Evolutionary conservation across 83 land plant genomes (phyloP), one percentile per base, ranked within the genome.

Genomic region (Isoetes engelmannii): DNA sequence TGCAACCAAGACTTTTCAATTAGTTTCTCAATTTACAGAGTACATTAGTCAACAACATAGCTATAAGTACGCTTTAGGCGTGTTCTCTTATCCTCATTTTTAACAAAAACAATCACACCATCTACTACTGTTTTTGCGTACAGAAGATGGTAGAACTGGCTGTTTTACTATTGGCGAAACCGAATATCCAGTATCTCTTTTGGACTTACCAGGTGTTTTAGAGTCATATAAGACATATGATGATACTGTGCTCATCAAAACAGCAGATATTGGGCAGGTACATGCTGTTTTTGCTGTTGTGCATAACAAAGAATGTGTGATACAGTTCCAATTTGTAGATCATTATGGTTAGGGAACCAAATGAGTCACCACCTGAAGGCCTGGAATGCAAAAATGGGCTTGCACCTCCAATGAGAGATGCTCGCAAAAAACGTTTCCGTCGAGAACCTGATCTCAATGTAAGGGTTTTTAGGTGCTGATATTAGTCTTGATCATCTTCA

Each of bases 261-360:
- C 55, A 51, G 55, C 55, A 12, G 55, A 51, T 15, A 51, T 51
- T 51, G 55, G 55, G 1, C 55, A 51, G 55, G 55, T 51, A 17
- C 55, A 17, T 51, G 13, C 17, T 12, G 13, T 51, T 12, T 51
- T 15, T 51, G 15, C 55, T 51, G 13, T 51, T 12, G 17, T 51
- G 15, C 15, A 12, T 51, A 51, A 12, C 17, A 12, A 51, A 17
- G 13, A 12, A 12, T 15, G 1, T 51, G 55, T 51, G 15, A 17
- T 15, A 51, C 17, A 1, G 15, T 12, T 51, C 15, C 55, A 12
- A 50, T 12, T 12, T 51, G 55, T 12, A 12, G 15, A 12, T 51
- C 55, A 17, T 51, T 12, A 51, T 12, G 13, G 55, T 12, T 51
- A 12, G 15, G 55, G 55, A 51, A 51, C 13, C 13, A 12, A 12